These are phyloP conservation scores for Hypoxylon sp. DNA, from an alignment of 2,329 filamentous ascomycete genomes.

Conservation along the genomic window DNA sequence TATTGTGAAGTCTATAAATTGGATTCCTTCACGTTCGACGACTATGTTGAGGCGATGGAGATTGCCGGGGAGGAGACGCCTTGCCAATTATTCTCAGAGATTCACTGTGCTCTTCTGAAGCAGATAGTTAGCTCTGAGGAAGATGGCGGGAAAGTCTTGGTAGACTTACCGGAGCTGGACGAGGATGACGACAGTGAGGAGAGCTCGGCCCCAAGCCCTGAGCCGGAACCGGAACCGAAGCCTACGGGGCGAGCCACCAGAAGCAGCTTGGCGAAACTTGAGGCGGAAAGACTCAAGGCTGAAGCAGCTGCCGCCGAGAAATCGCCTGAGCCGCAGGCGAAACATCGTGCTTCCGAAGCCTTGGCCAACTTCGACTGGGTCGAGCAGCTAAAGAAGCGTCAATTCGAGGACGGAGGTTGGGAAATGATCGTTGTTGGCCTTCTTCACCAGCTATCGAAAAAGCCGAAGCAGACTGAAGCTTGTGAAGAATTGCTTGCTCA, in stretches of 20 bases:
- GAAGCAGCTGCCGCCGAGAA: constrained; percentile 68
- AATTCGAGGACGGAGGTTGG: constrained; percentile 92
- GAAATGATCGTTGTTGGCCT: constrained; percentile 89
- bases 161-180: constrained; percentile 80
- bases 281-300: constrained; percentile 75
- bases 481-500: constrained; percentile 85
- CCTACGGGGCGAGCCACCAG: constrained; percentile 79
- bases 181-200: constrained; percentile 73
- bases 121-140: constrained; percentile 81
- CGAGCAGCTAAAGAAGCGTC: constrained; percentile 82
- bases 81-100: constrained; percentile 88
- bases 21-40: constrained; percentile 98
- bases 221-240: constrained; percentile 77
- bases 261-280: constrained; percentile 85
- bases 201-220: constrained; percentile 67
- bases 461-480: constrained; percentile 73
- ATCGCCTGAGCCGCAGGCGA: constrained; percentile 61
- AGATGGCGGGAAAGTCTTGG: constrained; percentile 82
- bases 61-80: constrained; percentile 79
- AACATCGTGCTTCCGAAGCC: constrained; percentile 81
- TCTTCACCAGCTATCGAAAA: constrained; percentile 84
- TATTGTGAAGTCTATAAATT: constrained; percentile 94
- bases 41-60: constrained; percentile 89
- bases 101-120: constrained; percentile 92
- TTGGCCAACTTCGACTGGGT: constrained; percentile 84